Conservation (phyloP, 306 rosid genomes). For the Cucumis melo region DNA sequence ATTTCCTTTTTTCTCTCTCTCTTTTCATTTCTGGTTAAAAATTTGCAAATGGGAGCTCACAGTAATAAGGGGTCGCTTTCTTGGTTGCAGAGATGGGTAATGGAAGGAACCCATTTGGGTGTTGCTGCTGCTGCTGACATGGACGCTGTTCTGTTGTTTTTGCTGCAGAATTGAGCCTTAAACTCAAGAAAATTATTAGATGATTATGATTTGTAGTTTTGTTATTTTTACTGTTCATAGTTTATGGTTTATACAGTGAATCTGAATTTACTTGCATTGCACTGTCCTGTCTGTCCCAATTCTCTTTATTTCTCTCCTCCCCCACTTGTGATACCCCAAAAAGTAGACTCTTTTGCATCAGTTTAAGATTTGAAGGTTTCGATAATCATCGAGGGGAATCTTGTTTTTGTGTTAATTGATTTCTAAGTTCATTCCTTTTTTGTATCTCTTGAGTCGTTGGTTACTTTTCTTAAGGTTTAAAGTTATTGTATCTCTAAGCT, state of each 20-base stretch:
- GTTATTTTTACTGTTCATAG: background rate
- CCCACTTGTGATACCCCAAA: background rate
- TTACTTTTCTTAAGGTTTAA: too few species aligned
- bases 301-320: background rate
- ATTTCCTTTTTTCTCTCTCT: constrained; percentile 5
- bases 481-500: too few species aligned
- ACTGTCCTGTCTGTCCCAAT: background rate
- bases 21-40: background rate
- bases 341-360: background rate
- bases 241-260: background rate
- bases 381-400: background rate
- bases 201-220: background rate
- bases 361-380: background rate
- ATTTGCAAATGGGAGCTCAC: background rate
- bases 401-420: background rate
- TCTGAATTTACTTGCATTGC: background rate
- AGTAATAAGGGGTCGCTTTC: constrained; percentile 8
- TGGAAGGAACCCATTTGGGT: constrained; percentile 4
- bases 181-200: background rate
- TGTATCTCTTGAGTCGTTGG: too few species aligned
- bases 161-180: background rate
- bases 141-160: background rate
- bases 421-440: background rate
- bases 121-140: background rate
- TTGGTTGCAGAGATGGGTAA: background rate